Evolutionary conservation across 1,284 basidiomycete genomes (phyloP), one percentile per base, ranked within the genome.

Genomic region (Fomitopsis palustris): DNA sequence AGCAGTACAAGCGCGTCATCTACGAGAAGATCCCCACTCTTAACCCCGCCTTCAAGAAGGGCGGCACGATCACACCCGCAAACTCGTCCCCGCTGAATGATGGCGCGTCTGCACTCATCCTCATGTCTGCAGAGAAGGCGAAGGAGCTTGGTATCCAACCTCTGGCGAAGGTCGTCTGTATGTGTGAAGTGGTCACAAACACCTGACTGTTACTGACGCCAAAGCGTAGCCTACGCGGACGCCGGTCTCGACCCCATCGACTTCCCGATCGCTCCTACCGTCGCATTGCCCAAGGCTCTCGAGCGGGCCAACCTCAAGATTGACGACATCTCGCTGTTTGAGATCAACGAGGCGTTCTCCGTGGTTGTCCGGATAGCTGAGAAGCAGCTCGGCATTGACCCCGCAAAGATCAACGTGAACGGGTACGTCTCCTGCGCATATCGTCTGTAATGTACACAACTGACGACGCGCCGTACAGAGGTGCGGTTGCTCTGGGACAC

Each of bases 341-440:
- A 99, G 77, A 87, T 99, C 75, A 99, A 99, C 77, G 97, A 96
- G 76, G 97, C 96, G 17, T 99, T 99, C 82, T 96, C 95, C 0
- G 93, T 94, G 37, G 96, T 98, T 68, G 90, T 94, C 70, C 86
- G 92, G 53, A 88, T 95, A 55, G 93, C 93, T 2, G 95, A 98
- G 78, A 92, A 96, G 78, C 84, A 93, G 45, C 82, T 97, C 61
- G 83, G 82, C 60, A 82, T 99, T 62, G 89, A 94, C 71, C 84
- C 90, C 33, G 83, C 85, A 62, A 98, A 96, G 81, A 88, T 98
- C 73, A 99, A 99, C 75, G 82, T 93, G 61, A 87, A 94, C 70
- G 96, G 95, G 86, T 93, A 72, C 37, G 86, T 75, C 52, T 51
- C 37, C 27, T 62, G 31, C 31, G 4, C 23, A 2, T 25, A 38